phyloP scores from a whole-genome alignment of 2,329 filamentous ascomycete genomes.

The Plectosphaerella plurivora region DNA sequence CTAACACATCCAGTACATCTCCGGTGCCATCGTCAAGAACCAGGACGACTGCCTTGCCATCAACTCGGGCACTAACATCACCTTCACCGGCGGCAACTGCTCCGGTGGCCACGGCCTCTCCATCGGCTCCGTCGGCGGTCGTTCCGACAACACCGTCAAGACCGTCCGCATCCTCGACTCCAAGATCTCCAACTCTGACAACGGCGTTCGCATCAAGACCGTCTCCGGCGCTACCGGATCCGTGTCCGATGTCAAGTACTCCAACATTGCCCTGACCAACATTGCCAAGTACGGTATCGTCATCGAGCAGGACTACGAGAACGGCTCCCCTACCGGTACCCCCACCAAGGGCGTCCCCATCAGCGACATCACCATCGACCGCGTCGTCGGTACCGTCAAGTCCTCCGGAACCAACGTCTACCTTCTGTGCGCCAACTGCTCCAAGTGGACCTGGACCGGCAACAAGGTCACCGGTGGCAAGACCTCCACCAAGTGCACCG shows the following conservation, averaged over 20 bases:
- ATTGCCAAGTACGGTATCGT: constrained; percentile 35
- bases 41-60: constrained; percentile 59
- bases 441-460: constrained; percentile 47
- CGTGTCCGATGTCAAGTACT: constrained; percentile 38
- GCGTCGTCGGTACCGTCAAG: constrained; percentile 37
- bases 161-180: constrained; percentile 44
- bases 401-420: constrained; percentile 37
- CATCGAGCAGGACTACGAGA: constrained; percentile 42
- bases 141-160: constrained; percentile 47
- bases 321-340: constrained; percentile 38
- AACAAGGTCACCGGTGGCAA: constrained; percentile 48
- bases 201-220: constrained; percentile 49
- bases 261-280: constrained; percentile 33
- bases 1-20: constrained; percentile 30
- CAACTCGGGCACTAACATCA: constrained; percentile 48
- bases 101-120: constrained; percentile 38
- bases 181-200: constrained; percentile 46
- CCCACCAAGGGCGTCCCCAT: constrained; percentile 49
- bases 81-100: constrained; percentile 38
- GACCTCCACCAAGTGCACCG: constrained; percentile 21
- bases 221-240: constrained; percentile 38
- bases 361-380: constrained; percentile 38
- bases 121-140: constrained; percentile 40
- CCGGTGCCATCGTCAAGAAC: constrained; percentile 50
- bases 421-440: constrained; percentile 49